Evolutionary conservation across 352 stramenopile genomes (phyloP).

Genomic region (Phytophthora meadii): DNA sequence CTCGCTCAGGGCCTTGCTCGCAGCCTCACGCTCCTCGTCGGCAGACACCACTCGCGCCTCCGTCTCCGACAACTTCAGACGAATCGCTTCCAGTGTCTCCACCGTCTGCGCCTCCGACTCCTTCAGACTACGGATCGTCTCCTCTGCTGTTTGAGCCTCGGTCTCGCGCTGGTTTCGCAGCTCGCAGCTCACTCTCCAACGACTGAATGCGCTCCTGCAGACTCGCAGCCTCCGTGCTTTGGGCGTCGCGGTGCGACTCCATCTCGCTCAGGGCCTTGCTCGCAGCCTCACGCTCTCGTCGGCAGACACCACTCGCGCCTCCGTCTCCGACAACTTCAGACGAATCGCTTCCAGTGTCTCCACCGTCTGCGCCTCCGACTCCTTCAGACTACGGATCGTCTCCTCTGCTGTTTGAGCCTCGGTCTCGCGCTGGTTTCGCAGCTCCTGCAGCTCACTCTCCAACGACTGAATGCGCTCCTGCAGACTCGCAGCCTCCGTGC

Average conservation of each 20-base stretch:
- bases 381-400: constrained; percentile 26
- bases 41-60: constrained; percentile 19
- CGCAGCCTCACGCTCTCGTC: constrained; percentile 17
- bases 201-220: constrained; percentile 9
- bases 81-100: constrained; percentile 27
- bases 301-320: constrained; percentile 18
- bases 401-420: constrained; percentile 22
- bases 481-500: constrained; percentile 12
- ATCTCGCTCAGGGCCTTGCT: not conserved
- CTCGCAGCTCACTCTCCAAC: not conserved
- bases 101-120: constrained; percentile 13
- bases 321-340: constrained; percentile 25
- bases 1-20: constrained; percentile 23
- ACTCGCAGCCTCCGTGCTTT: not conserved
- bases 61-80: constrained; percentile 30
- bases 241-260: constrained; percentile 1
- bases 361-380: constrained; percentile 11
- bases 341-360: constrained; percentile 25
- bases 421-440: constrained; percentile 19
- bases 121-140: constrained; percentile 10
- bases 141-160: constrained; percentile 10
- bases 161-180: not conserved
- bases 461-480: constrained; percentile 17
- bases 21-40: constrained; percentile 29
- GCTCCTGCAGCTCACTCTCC: constrained; percentile 27